Base-by-base conservation (phyloP, 106 monocot species). In the Posidonia australis region DNA sequence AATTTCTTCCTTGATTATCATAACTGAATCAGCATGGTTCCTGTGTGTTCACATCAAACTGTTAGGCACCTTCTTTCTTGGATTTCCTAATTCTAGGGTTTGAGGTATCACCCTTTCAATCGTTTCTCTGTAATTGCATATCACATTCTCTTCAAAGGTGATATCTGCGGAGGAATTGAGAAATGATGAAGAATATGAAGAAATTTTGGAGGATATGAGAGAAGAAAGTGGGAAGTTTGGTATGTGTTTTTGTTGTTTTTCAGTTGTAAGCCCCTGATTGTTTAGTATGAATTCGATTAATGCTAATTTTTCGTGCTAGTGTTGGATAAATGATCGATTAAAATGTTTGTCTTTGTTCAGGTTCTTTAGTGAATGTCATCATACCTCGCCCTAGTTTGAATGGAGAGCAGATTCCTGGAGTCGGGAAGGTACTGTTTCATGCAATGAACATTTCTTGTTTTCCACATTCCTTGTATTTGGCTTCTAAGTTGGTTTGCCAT, bases 161-260 rank as follows among this genome's bases (percentile, higher is more conserved):
- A 32, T 67, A 36, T 70, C 70, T 36, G 36, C 29, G 10, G 79
- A 75, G 45, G 79, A 80, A 48, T 63, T 80, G 55, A 62, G 29
- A 25, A 46, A 71, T 67, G 79, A 80, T 58, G 62, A 68, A 13
- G 79, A 75, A n/a, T 80, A 80, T 59, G 54, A 66, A 57, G 79
- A 75, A 46, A 80, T 80, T 54, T 54, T 80, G 28, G 75, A 80
- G 60, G 79, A 80, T 44, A 80, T 80, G 79, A 70, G 68, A 67
- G 79, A 71, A 71, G 79, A 80, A 80, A 67, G 79, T 14, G 70
- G 54, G 13, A 80, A 80, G 43, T 80, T 71, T 49, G 79, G 79
- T 80, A 67, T 24, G 75, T 21, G 46, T 14, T 18, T 24, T n/a
- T 31, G 32, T 63, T 44, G 7, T 61, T 61, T 23, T n/a, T n/a